Base-by-base conservation (phyloP, 768 basidiomycete species). In the Hericium rajendrae region DNA sequence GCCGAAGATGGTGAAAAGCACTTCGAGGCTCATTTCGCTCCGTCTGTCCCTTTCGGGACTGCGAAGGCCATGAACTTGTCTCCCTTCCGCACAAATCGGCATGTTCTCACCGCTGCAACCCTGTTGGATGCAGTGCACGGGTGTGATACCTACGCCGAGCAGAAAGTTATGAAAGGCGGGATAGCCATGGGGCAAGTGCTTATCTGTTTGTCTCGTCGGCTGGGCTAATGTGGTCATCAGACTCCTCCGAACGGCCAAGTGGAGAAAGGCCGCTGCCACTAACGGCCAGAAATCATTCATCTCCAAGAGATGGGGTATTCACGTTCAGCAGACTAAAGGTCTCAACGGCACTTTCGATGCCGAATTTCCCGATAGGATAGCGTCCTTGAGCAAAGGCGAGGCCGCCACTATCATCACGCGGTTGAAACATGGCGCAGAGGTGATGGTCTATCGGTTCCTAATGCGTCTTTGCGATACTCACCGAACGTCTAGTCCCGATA, bases 361-460 rank as follows among this genome's bases (percentile, higher is more conserved):
- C 37, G 49, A 53, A 12, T 63, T 60, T 22, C 67, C 68, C 9
- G 64, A 73, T 32, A 71, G 68, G 48, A 66, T 82, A 4, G 68
- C 64, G 48, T 69, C 57, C 0, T 64, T 94, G 63, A 91, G 81
- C 1, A 91, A 89, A 68, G 91, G 91, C 2, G 78, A 88, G 60
- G 89, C 90, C 28, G 86, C 85, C 0, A 83, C 84, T 61, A 83
- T 92, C 48, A 86, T 94, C 59, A 83, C 83, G 22, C 83, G 90
- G 9, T 59, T 89, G 56, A 86, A 81, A 66, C 85, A 92, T 64
- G 91, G 90, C 24, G 86, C 86, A 38, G 74, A 80, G 74, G 89
- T 87, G 65, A 37, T 69, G 57, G 46, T 3, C 49, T 54, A 51
- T 55, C 28, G 38, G 40, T 43, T 48, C 13, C 41, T 4, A 54